phyloP scores from a whole-genome alignment of 1,284 basidiomycete species.

The Ganoderma boninense region DNA sequence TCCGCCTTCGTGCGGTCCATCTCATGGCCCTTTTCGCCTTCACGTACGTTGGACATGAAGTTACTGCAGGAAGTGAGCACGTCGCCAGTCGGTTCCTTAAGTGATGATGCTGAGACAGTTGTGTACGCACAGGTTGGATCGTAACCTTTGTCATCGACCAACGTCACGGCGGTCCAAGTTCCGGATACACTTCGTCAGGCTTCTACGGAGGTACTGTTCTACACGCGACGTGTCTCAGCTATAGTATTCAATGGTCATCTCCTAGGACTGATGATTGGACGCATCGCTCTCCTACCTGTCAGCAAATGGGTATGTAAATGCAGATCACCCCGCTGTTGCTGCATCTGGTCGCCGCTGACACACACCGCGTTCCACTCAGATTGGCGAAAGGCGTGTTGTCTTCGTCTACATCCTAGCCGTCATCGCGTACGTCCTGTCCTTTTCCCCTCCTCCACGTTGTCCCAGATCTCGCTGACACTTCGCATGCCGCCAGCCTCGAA shows the following conservation, averaged over 20 bases:
- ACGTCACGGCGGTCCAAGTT: constrained; percentile 52
- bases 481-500: constrained; percentile 47
- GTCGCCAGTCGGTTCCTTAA: neutral
- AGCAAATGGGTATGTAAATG: constrained; percentile 49
- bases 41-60: constrained; percentile 55
- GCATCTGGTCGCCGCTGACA: neutral
- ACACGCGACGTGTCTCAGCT: no score
- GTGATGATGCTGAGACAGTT: neutral
- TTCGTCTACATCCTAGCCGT: constrained; percentile 47
- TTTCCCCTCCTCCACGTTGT: neutral
- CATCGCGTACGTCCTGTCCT: constrained; percentile 39
- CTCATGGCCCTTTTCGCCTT: constrained; percentile 52
- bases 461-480: neutral
- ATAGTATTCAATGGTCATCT: neutral
- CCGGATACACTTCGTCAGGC: constrained; percentile 58
- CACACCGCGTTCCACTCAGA: constrained; percentile 26
- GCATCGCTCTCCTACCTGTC: constrained; percentile 54
- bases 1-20: constrained; percentile 47
- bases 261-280: constrained; percentile 50
- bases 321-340: no score
- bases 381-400: constrained; percentile 52
- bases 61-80: constrained; percentile 51
- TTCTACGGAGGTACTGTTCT: constrained; percentile 53
- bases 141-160: constrained; percentile 56
- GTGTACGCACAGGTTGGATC: constrained; percentile 52